These are phyloP conservation scores for Osmanthus fragrans DNA, from an alignment of 257 asterid genomes.

Conservation along the genomic window DNA sequence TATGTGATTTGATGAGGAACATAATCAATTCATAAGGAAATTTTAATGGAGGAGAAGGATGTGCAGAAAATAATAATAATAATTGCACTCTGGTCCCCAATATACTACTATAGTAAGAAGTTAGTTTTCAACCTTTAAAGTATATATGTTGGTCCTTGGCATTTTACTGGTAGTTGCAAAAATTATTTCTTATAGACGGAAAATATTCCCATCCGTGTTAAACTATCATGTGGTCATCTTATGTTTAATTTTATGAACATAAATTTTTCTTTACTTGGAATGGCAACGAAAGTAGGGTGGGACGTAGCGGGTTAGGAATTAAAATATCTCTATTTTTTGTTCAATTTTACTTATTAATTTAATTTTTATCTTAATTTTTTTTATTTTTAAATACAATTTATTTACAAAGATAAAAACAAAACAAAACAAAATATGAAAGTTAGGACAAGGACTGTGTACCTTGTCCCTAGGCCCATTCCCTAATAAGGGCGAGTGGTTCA, in stretches of 20 bases:
- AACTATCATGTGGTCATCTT: too few species aligned
- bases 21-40: slow-evolving; percentile 26
- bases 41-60: slow-evolving; percentile 31
- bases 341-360: too few species aligned
- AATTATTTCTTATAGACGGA: not conserved
- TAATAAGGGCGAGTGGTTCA: too few species aligned
- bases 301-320: not conserved
- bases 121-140: slow-evolving; percentile 1
- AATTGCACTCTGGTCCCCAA: slow-evolving; percentile 6
- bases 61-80: too few species aligned
- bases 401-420: not conserved
- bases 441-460: too few species aligned
- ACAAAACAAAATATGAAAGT: too few species aligned
- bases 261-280: not conserved
- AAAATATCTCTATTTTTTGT: not conserved
- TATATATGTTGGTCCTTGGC: not conserved
- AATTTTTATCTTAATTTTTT: too few species aligned
- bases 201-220: too few species aligned
- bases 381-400: not conserved
- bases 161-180: not conserved
- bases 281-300: not conserved
- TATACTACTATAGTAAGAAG: not conserved
- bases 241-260: too few species aligned
- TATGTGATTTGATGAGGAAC: slow-evolving; percentile 12
- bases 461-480: not conserved